These are phyloP conservation scores for Perkinsus marinus DNA, from an alignment of 169 alveolate genomes.

Conservation along the genomic window DNA sequence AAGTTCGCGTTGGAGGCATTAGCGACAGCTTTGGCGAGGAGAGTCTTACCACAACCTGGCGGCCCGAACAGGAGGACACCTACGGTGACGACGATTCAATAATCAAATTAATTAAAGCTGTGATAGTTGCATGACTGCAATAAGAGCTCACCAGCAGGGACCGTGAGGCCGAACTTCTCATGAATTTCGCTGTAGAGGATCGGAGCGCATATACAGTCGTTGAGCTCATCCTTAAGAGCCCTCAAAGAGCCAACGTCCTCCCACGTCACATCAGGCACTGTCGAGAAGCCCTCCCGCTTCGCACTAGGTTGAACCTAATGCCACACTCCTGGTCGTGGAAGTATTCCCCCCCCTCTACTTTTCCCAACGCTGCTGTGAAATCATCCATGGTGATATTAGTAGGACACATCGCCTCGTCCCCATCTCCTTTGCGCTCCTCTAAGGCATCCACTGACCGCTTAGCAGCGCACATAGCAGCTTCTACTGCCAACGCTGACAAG, in stretches of 20 bases:
- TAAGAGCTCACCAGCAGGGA: slow-evolving; percentile 75
- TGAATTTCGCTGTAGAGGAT: slow-evolving; percentile 71
- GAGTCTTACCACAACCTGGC: slow-evolving; percentile 96
- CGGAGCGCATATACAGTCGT: slow-evolving; percentile 79
- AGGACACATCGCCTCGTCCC: background rate
- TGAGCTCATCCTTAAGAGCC: slow-evolving; percentile 70
- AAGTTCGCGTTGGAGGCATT: slow-evolving; percentile 89
- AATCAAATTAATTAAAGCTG: no score
- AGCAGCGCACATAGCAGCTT: slow-evolving; percentile 61
- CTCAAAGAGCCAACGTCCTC: slow-evolving; percentile 86
- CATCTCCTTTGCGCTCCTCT: background rate
- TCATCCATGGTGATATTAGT: background rate
- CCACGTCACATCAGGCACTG: slow-evolving; percentile 89
- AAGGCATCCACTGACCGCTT: background rate
- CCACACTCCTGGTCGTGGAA: no score
- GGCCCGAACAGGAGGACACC: slow-evolving; percentile 91
- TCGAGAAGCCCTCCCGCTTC: slow-evolving; percentile 85
- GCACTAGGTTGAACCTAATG: slow-evolving; percentile 71
- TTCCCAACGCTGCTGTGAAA: background rate
- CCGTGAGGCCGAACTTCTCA: slow-evolving; percentile 69
- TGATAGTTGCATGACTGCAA: no score
- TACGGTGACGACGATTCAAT: background rate
- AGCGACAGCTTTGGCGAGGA: slow-evolving; percentile 92
- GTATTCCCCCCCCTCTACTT: background rate
- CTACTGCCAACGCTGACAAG: slow-evolving; percentile 64